Base-by-base conservation (phyloP, 257 asterid genomes). In the Solanum medicagineum region DNA sequence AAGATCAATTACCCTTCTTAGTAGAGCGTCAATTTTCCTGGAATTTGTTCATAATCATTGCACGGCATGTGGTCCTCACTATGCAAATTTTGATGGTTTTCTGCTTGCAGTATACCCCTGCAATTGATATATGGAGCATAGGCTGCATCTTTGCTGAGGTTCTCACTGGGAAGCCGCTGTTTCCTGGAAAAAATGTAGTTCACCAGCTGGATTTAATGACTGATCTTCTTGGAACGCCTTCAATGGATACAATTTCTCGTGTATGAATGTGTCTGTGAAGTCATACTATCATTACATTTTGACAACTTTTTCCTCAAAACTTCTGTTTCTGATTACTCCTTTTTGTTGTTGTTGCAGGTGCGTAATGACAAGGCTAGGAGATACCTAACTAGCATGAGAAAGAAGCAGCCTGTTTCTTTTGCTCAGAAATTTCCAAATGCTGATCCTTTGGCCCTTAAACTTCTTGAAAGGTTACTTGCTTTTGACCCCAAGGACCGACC, bases 131-230 rank as follows among this genome's bases (percentile, higher is more conserved):
- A 83, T 95, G 98, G 98, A 94, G 98, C 86, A 94, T 95, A 71
- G 98, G 98, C 84, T 95, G 98, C 91, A 95, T 95, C 83, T 94
- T 95, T 83, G 98, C 98, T 22, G 98, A 95, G 91, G 98, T 94
- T 85, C 86, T 95, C 85, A 93, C 93, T 3, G 98, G 98, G 90
- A 94, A 90, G 87, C 98, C 98, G 11, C 90, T 95, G 51, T 95
- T 95, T 85, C 98, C 98, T 19, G 98, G 98, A 47, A 95, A 95
- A 88, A 95, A 91, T 88, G 97, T 95, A 69, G 98, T 94, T 86
- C 98, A 94, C 87, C 98, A 95, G 89, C 94, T 95, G 79, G 98
- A 95, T 89, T 85, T 95, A 90, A 95, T 95, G 88, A 94, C 98
- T 22, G 98, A 95, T 91, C 93, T 95, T 83, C 96, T 95, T 70